Evolutionary conservation across 768 basidiomycete species (phyloP), one percentile per base, ranked within the genome.

Genomic region (Suillus luteus): DNA sequence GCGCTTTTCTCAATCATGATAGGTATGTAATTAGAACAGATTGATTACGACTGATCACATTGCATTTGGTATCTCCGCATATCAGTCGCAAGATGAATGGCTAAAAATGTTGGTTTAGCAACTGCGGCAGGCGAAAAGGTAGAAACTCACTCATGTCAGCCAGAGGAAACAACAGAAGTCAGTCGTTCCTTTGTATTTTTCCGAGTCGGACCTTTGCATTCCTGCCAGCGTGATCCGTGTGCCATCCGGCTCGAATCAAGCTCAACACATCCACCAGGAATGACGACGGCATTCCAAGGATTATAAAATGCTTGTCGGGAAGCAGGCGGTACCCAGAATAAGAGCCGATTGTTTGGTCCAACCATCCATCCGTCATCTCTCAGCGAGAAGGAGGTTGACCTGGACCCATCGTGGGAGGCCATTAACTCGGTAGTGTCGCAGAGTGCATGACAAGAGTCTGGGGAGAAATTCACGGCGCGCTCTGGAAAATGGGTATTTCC

Each of bases 241-340:
- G 41, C 61, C 61, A 62, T 62, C 7, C 43, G 35, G 24, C 61
- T 62, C 31, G 19, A 51, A 55, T 62, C 54, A 38, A 62, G 55
- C 35, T 58, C 52, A 24, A 62, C 54, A 41, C 15, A 19, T 40
- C 61, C 61, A 5, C 14, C 40, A n/a, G 52, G 37, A 7, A 62
- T 62, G 4, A 62, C 22, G 10, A 62, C 7, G 3, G 40, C 38
- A 38, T 37, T 57, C 38, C 10, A 19, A 19, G 43, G 51, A 40
- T 7, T 40, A 43, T 62, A 62, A 31, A 57, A 55, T 31, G 31
- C 31, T 17, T 19, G 10, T 33, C 52, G 9, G 17, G 31, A 54
- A 54, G 31, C 31, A 10, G 52, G 52, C 1, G 52, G 52, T 19
- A 54, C 52, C 52, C 52, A 54, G 17, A 54, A 54, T 33, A 54